Conservation (phyloP, 768 basidiomycete genomes). For the Tulasnella sp. region DNA sequence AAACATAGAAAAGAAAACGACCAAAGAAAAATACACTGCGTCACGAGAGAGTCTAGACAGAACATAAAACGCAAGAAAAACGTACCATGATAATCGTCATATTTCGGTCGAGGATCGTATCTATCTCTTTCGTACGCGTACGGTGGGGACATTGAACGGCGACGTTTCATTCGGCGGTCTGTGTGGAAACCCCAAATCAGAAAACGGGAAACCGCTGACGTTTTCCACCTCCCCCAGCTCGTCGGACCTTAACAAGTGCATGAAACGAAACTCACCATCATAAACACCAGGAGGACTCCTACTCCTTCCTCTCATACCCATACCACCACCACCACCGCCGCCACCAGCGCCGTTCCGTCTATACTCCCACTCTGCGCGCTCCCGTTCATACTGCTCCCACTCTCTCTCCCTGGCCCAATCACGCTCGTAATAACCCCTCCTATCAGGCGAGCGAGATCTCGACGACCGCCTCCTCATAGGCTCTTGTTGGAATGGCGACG, state of each 20-base stretch:
- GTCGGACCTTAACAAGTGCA: not conserved
- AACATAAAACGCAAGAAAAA: not conserved
- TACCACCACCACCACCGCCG: constrained; percentile 29
- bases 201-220: not conserved
- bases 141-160: constrained; percentile 61
- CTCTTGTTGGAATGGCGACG: constrained; percentile 42
- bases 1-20: constrained; percentile 8
- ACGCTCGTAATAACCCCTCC: constrained; percentile 56
- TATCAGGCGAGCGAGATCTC: constrained; percentile 69
- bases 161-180: constrained; percentile 54
- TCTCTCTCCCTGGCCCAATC: constrained; percentile 40
- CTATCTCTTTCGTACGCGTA: constrained; percentile 61
- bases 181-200: not conserved
- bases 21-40: constrained; percentile 14
- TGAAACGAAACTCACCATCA: constrained; percentile 42
- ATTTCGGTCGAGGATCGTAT: constrained; percentile 75
- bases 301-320: constrained; percentile 51
- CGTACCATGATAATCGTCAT: constrained; percentile 66
- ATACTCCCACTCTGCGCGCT: constrained; percentile 61
- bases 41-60: not conserved
- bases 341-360: constrained; percentile 20
- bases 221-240: not conserved
- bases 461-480: constrained; percentile 52
- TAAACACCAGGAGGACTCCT: constrained; percentile 59
- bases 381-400: constrained; percentile 60